These are phyloP conservation scores for Tardiomyces depauwii DNA, from an alignment of 1,139 yeast species.

Conservation along the genomic window DNA sequence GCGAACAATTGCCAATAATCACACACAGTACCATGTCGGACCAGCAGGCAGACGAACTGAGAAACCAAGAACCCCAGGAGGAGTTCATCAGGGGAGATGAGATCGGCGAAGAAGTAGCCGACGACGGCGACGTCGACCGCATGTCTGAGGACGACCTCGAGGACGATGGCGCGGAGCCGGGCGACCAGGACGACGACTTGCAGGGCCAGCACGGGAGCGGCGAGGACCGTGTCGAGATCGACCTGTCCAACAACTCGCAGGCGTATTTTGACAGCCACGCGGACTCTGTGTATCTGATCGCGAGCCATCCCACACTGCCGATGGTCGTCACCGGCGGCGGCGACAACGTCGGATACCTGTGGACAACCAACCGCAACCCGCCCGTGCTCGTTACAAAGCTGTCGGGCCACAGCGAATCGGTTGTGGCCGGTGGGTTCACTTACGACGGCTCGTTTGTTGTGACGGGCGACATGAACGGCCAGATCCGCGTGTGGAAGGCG, in stretches of 20 bases:
- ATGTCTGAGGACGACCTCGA: slow-evolving; percentile 4
- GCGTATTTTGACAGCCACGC: slow-evolving; percentile 80
- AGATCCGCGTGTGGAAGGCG: slow-evolving; percentile 61
- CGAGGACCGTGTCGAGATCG: slow-evolving; percentile 55
- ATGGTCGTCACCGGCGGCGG: slow-evolving; percentile 83
- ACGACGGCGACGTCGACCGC: slow-evolving; percentile 12
- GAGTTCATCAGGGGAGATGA: slow-evolving; percentile 3
- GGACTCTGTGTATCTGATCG: slow-evolving; percentile 71
- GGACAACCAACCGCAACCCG: slow-evolving; percentile 85
- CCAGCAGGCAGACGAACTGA: not conserved
- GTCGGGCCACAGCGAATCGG: slow-evolving; percentile 77
- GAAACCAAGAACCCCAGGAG: not conserved
- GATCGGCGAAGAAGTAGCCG: slow-evolving; percentile 20
- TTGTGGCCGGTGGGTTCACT: slow-evolving; percentile 74
- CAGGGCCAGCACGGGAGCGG: slow-evolving; percentile 17
- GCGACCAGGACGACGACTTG: slow-evolving; percentile 12
- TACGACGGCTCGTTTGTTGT: slow-evolving; percentile 68
- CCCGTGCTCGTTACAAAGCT: slow-evolving; percentile 69
- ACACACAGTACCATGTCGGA: too few relatives aligned
- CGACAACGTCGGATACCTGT: slow-evolving; percentile 76
- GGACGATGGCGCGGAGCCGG: slow-evolving; percentile 8
- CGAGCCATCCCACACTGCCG: slow-evolving; percentile 73
- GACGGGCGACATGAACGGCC: slow-evolving; percentile 94
- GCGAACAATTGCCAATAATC: too few relatives aligned
- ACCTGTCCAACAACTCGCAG: slow-evolving; percentile 80